These are phyloP conservation scores for Papiliotrema nemorosa DNA, from an alignment of 1,284 basidiomycete genomes.

Conservation along the genomic window DNA sequence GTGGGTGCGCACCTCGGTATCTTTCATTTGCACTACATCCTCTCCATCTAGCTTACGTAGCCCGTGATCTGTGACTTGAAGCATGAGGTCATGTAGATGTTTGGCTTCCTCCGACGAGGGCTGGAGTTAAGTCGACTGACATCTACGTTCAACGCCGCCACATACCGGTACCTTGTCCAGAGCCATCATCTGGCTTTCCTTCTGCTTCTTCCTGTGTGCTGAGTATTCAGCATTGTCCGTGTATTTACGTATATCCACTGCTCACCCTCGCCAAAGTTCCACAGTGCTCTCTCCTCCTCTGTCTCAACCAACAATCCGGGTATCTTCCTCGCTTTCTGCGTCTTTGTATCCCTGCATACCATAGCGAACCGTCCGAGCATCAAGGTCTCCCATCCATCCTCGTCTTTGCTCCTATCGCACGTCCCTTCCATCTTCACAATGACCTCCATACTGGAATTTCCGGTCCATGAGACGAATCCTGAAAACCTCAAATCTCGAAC, in stretches of 20 bases:
- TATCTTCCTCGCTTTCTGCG: constrained; percentile 63
- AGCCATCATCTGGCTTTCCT: constrained; percentile 56
- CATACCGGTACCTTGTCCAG: constrained; percentile 64
- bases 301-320: constrained; percentile 62
- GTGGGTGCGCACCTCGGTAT: constrained; percentile 34
- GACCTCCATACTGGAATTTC: constrained; percentile 72
- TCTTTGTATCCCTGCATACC: constrained; percentile 71
- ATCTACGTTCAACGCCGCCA: constrained; percentile 6
- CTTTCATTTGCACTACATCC: constrained; percentile 40
- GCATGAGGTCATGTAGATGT: constrained; percentile 64
- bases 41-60: constrained; percentile 31
- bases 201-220: constrained; percentile 60
- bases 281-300: constrained; percentile 62
- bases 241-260: too few species aligned
- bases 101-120: constrained; percentile 65
- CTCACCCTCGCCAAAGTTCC: constrained; percentile 65
- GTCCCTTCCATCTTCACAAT: constrained; percentile 71
- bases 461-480: constrained; percentile 75
- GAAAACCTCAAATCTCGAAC: constrained; percentile 65
- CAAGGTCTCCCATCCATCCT: constrained; percentile 56
- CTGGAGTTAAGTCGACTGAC: constrained; percentile 7
- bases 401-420: constrained; percentile 20
- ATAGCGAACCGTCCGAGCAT: constrained; percentile 65
- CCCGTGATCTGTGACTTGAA: constrained; percentile 52
- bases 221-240: constrained; percentile 36